A percentile compares a stretch with the other conserved stretches of the same genome.
Evolutionary conservation across 805 yeast species (phyloP).

Genomic region (Myxozyma vanderwaltii): DNA sequence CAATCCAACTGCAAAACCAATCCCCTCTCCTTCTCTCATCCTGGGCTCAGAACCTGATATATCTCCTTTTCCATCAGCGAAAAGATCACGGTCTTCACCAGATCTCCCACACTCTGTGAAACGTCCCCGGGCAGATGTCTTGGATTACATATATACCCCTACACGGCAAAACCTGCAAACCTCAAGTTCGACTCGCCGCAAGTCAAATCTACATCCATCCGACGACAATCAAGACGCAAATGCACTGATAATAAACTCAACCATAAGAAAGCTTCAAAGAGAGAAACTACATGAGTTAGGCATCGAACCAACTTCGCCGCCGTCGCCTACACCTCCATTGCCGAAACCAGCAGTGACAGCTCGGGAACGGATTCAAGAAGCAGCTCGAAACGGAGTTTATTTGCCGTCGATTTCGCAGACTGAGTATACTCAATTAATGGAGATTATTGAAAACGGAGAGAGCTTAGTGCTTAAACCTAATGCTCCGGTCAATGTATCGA

Average conservation of each 20-base stretch:
- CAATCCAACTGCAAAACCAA: not conserved
- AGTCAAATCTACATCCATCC: no score
- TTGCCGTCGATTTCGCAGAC: not conserved
- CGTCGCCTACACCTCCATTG: not conserved
- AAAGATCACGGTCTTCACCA: not conserved
- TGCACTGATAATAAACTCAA: no score
- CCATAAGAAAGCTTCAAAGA: no score
- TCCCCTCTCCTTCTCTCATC: not conserved
- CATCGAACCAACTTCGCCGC: not conserved
- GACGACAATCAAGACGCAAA: no score
- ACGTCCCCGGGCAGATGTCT: no score
- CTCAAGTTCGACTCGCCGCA: no score
- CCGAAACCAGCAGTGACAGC: not conserved
- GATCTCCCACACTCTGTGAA: no score
- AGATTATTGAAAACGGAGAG: not conserved
- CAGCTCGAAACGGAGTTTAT: slow-evolving; percentile 1
- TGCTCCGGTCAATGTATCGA: not conserved
- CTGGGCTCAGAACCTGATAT: not conserved
- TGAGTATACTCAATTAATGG: not conserved
- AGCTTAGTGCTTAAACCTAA: not conserved
- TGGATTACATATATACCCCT: no score
- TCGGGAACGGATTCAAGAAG: slow-evolving; percentile 5
- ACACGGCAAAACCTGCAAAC: no score
- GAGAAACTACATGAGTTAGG: not conserved
- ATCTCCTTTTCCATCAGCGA: not conserved